Percentiles rank a stretch among this genome's conserved stretches.
Evolutionary conservation across 768 basidiomycete species (phyloP).

Genomic region (Hypholoma fasciculare): DNA sequence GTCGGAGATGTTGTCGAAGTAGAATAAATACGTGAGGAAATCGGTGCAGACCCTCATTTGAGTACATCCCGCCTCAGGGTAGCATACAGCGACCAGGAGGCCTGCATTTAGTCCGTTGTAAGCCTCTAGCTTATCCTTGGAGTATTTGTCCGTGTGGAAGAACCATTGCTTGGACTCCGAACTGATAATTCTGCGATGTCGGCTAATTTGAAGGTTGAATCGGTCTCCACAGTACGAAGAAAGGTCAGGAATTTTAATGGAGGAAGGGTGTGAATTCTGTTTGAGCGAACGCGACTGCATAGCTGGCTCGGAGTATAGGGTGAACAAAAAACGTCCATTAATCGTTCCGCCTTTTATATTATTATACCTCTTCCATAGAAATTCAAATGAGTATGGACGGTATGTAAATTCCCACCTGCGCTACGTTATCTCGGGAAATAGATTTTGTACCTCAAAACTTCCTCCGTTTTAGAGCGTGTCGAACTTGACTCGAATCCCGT

Average conservation of each 20-base stretch:
- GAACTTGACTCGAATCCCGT: no score
- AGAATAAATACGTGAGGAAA: constrained; percentile 77
- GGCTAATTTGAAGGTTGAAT: constrained; percentile 55
- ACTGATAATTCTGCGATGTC: constrained; percentile 59
- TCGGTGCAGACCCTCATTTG: constrained; percentile 74
- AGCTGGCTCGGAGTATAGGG: not conserved
- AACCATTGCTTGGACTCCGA: constrained; percentile 73
- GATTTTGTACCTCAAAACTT: no score
- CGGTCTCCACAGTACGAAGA: constrained; percentile 59
- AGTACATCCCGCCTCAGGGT: constrained; percentile 54
- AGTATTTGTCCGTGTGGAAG: constrained; percentile 60
- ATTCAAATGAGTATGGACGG: no score
- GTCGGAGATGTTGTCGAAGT: constrained; percentile 78
- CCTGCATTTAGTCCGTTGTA: constrained; percentile 75
- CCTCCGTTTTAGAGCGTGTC: no score
- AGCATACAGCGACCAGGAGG: constrained; percentile 68
- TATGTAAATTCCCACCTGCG: no score
- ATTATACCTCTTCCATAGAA: no score
- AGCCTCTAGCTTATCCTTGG: constrained; percentile 49
- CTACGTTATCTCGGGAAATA: no score
- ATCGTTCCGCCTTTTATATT: not conserved
- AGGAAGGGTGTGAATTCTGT: constrained; percentile 16
- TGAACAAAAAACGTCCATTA: not conserved
- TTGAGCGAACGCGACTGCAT: not conserved
- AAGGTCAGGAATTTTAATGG: constrained; percentile 72